Evolutionary conservation across 176 grass and related monocot species (phyloP).

Genomic region (Cymbopogon citratus): DNA sequence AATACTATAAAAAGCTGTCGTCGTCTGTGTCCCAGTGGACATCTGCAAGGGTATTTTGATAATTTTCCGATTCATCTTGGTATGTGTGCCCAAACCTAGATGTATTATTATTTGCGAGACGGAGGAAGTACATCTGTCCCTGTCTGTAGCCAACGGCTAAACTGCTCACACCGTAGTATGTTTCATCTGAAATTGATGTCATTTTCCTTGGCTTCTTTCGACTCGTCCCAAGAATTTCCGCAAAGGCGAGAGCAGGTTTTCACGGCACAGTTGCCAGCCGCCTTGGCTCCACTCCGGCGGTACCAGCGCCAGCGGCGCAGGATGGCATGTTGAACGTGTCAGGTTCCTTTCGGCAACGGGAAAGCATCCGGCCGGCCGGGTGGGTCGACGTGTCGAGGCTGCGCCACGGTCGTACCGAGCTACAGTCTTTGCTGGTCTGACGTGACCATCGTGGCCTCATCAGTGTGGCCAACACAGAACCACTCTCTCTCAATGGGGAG

Average conservation of each 20-base stretch:
- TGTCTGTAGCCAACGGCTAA: background rate
- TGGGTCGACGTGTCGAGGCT: conserved; percentile 24
- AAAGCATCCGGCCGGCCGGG: background rate
- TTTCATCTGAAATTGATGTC: background rate
- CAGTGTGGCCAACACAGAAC: conserved; percentile 5
- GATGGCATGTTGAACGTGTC: background rate
- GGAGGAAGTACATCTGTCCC: background rate
- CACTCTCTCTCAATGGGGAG: no score
- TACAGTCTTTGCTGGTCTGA: conserved; percentile 28
- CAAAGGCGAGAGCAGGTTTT: background rate
- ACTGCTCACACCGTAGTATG: background rate
- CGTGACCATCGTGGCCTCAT: background rate
- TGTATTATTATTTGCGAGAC: no score
- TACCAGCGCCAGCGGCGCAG: background rate
- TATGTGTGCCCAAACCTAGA: no score
- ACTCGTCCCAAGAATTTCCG: background rate
- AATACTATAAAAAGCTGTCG: no score
- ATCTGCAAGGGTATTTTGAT: no score
- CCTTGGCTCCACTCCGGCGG: background rate
- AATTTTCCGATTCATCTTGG: no score
- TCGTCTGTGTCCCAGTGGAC: no score
- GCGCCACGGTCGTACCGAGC: background rate
- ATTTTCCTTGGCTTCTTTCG: conserved; percentile 1
- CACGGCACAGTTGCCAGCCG: background rate
- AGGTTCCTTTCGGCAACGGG: conserved; percentile 13